Evolutionary conservation across 108 stramenopile species (phyloP).

Genomic region (Nitzschia inconspicua): DNA sequence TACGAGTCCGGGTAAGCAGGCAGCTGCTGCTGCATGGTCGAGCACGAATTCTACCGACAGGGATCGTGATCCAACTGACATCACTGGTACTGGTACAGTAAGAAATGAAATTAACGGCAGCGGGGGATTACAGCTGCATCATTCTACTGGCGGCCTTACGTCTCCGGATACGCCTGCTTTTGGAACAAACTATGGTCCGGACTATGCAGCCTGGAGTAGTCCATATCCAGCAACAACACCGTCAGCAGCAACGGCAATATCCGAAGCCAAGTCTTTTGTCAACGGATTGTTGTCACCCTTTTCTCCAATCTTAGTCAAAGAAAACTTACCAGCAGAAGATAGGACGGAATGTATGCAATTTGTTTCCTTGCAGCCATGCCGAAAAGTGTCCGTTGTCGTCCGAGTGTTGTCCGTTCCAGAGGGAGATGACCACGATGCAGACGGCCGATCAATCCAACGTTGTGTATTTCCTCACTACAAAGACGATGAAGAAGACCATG

Average conservation of each 20-base stretch:
- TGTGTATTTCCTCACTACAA: slow-evolving; percentile 40
- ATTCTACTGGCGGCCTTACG: no score
- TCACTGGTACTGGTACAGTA: no score
- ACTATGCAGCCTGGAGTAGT: no score
- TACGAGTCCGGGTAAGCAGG: no score
- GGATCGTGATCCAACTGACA: no score
- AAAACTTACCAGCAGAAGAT: background rate
- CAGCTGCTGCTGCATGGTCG: no score
- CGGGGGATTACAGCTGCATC: no score
- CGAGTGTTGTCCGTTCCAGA: slow-evolving; percentile 10
- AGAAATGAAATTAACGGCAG: no score
- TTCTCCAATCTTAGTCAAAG: slow-evolving; percentile 16
- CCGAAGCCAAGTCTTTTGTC: slow-evolving; percentile 12
- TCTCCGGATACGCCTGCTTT: no score
- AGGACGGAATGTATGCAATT: slow-evolving; percentile 18
- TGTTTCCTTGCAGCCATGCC: slow-evolving; percentile 37
- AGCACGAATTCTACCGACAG: no score
- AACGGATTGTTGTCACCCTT: slow-evolving; percentile 34
- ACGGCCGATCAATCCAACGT: no score
- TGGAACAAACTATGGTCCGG: no score
- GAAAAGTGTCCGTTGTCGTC: slow-evolving; percentile 32
- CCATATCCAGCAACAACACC: background rate
- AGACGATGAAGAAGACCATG: background rate
- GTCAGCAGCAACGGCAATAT: background rate
- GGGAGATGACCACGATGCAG: background rate